These are phyloP conservation scores for Dactylellina drechsleri DNA, from an alignment of 2,329 filamentous ascomycete genomes.

Conservation along the genomic window DNA sequence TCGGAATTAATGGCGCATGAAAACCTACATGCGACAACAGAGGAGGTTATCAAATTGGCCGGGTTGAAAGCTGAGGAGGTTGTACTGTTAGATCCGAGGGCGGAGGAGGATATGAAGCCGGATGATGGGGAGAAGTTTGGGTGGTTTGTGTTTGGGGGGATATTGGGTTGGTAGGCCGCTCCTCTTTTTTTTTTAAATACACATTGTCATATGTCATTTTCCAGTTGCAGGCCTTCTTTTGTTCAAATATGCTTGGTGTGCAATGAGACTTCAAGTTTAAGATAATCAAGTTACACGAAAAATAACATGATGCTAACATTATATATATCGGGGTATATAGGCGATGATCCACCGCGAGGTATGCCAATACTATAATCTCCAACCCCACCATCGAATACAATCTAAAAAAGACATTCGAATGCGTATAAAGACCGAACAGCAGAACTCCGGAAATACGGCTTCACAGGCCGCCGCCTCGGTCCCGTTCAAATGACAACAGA, in stretches of 20 bases:
- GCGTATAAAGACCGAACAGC: constrained; percentile 82
- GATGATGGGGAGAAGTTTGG: constrained; percentile 85
- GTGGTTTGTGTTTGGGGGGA: constrained; percentile 93
- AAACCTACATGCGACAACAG: constrained; percentile 75
- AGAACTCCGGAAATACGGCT: constrained; percentile 94
- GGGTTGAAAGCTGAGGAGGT: constrained; percentile 75
- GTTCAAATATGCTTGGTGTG: too few species aligned
- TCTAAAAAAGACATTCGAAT: constrained; percentile 14
- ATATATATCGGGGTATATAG: constrained; percentile 63
- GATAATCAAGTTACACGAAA: too few species aligned
- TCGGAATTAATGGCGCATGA: constrained; percentile 69
- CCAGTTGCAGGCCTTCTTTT: too few species aligned
- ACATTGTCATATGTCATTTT: constrained; percentile 17
- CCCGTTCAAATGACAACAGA: constrained; percentile 98
- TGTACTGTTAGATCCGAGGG: constrained; percentile 88
- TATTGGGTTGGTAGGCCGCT: constrained; percentile 73
- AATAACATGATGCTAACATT: too few species aligned
- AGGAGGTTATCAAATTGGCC: constrained; percentile 85
- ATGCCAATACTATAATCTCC: constrained; percentile 59
- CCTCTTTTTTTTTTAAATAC: constrained; percentile 35
- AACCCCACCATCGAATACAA: not conserved
- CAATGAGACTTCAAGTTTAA: too few species aligned
- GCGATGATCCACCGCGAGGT: constrained; percentile 94
- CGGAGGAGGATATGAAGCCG: constrained; percentile 80
- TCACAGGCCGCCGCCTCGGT: constrained; percentile 83